Percentiles rank a stretch among this genome's conserved stretches.
phyloP scores from a whole-genome alignment of 345 rosid species.

The Geranium rotundifolium region DNA sequence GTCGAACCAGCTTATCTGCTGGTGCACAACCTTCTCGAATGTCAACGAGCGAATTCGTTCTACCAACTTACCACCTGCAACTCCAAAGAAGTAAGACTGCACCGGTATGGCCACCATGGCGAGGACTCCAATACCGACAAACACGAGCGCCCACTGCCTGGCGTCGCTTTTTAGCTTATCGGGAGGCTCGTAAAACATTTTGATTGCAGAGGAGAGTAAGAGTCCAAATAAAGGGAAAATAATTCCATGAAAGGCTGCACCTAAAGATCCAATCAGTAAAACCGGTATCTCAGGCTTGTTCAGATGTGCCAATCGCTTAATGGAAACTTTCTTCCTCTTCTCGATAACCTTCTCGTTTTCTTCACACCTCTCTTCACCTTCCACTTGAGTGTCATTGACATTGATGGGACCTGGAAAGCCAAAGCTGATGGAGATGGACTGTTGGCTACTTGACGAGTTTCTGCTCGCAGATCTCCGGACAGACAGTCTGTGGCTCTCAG shows the following conservation, averaged over 20 bases:
- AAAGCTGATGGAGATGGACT: not conserved
- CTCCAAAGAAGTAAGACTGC: constrained; percentile 62
- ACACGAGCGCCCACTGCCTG: constrained; percentile 44
- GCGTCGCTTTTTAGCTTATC: constrained; percentile 37
- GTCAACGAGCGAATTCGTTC: constrained; percentile 53
- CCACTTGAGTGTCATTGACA: constrained; percentile 14
- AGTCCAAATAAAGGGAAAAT: constrained; percentile 68
- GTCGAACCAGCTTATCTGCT: constrained; percentile 83
- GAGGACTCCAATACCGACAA: constrained; percentile 26
- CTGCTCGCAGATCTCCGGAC: constrained; percentile 10
- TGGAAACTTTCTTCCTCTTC: constrained; percentile 37
- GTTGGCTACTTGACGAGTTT: constrained; percentile 35
- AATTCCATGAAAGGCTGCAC: constrained; percentile 52
- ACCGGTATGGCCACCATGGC: constrained; percentile 29
- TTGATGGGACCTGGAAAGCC: constrained; percentile 15
- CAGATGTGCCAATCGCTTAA: constrained; percentile 45
- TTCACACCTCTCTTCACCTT: constrained; percentile 2
- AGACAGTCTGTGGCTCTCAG: not conserved
- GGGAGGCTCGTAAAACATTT: constrained; percentile 47
- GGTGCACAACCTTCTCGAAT: constrained; percentile 70
- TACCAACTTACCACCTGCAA: constrained; percentile 77
- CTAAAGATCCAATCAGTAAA: constrained; percentile 43
- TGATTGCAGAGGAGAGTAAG: constrained; percentile 53
- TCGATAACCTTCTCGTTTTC: not conserved
- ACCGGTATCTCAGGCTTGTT: constrained; percentile 67